A percentile compares a stretch with the other conserved stretches of the same genome.
phyloP scores from a whole-genome alignment of 352 stramenopile genomes.

The Globisporangium carolinianum region DNA sequence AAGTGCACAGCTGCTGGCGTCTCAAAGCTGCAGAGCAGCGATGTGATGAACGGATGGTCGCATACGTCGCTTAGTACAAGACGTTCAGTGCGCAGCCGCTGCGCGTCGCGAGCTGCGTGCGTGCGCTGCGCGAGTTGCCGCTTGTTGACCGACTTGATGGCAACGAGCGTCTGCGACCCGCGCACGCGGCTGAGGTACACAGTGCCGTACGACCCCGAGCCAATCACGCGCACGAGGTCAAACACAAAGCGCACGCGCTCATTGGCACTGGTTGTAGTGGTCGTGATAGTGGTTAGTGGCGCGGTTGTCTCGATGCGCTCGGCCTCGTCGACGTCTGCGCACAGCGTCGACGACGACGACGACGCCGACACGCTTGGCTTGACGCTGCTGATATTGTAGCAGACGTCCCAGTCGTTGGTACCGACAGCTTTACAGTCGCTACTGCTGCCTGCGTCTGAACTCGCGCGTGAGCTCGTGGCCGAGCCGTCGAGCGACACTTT shows the following conservation, averaged over 20 bases:
- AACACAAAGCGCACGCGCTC: conserved; percentile 36
- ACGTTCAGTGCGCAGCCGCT: conserved; percentile 93
- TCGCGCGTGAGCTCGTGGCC: neutral
- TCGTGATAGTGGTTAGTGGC: neutral
- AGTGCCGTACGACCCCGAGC: conserved; percentile 69
- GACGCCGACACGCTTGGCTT: conserved; percentile 33
- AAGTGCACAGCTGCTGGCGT: conserved; percentile 93
- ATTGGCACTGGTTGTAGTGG: conserved; percentile 2
- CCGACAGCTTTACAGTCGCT: neutral
- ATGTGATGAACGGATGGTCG: conserved; percentile 97
- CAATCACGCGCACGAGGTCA: conserved; percentile 69
- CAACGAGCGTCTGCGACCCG: conserved; percentile 37
- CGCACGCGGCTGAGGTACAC: conserved; percentile 57
- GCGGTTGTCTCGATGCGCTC: neutral
- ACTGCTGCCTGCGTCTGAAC: neutral
- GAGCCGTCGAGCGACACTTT: conserved; percentile 30
- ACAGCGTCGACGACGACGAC: conserved; percentile 42
- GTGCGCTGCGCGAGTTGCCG: conserved; percentile 30
- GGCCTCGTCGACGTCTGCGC: conserved; percentile 24
- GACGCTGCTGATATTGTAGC: conserved; percentile 16
- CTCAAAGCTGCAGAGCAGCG: conserved; percentile 93
- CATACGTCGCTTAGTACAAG: conserved; percentile 90
- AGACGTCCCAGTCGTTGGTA: conserved; percentile 30
- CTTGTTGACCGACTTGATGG: conserved; percentile 77
- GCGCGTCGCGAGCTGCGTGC: conserved; percentile 32